Percentiles rank a stretch among this genome's conserved stretches.
Conservation (phyloP, 2,329 filamentous ascomycete genomes). For the Thelonectria rubi region DNA sequence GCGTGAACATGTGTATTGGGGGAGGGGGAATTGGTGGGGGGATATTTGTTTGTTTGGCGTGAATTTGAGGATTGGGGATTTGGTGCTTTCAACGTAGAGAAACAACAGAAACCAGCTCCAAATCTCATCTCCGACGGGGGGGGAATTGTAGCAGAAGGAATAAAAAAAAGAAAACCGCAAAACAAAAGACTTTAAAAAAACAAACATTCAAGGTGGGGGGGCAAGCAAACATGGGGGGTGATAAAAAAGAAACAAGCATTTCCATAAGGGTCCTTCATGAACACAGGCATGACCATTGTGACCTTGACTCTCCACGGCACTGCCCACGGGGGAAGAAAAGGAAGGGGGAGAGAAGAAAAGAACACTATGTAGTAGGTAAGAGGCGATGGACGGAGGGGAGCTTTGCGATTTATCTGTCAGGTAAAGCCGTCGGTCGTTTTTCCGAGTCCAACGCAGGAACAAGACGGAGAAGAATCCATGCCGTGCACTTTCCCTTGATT, state of each 20-base stretch:
- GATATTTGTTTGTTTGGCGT: neutral
- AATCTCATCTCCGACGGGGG: conserved; percentile 28
- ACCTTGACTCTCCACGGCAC: conserved; percentile 30
- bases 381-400: conserved; percentile 30
- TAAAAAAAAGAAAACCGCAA: conserved; percentile 33
- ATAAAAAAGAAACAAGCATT: conserved; percentile 42
- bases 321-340: conserved; percentile 30
- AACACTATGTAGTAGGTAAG: conserved; percentile 37
- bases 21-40: conserved; percentile 2
- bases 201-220: conserved; percentile 22
- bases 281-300: conserved; percentile 26
- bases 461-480: conserved; percentile 47
- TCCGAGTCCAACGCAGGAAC: conserved; percentile 42
- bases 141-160: conserved; percentile 25
- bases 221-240: conserved; percentile 22
- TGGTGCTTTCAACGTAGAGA: conserved; percentile 13
- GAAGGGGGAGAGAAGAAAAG: conserved; percentile 17
- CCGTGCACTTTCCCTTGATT: conserved; percentile 51
- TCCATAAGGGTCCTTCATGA: conserved; percentile 44
- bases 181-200: conserved; percentile 28
- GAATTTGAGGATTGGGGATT: conserved; percentile 18
- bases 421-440: conserved; percentile 40
- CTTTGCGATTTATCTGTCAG: conserved; percentile 45
- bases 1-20: conserved; percentile 20
- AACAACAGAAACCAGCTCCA: conserved; percentile 34